phyloP scores from a whole-genome alignment of 2,329 filamentous ascomycete species.

The Cercospora berteroae region DNA sequence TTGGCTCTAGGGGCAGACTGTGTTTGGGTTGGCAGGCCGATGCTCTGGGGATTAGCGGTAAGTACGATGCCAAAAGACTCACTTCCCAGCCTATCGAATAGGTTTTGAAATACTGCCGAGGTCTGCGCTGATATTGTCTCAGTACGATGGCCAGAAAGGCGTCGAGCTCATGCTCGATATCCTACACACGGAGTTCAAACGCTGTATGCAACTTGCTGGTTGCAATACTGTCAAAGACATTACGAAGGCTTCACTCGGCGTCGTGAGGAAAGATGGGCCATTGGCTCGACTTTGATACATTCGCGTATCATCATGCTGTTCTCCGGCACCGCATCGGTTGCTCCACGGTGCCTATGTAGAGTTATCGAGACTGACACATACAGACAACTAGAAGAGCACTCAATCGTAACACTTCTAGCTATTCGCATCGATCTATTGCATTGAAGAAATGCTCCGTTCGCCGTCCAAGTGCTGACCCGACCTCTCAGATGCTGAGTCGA shows the following conservation, averaged over 20 bases:
- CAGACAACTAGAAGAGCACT: background rate
- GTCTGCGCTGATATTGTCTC: background rate
- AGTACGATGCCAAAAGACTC: background rate
- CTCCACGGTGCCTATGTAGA: no score
- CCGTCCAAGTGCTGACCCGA: background rate
- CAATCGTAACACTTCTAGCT: background rate
- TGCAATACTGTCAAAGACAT: conserved; percentile 39
- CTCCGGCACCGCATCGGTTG: no score
- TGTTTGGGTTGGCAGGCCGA: conserved; percentile 49
- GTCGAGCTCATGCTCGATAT: conserved; percentile 47
- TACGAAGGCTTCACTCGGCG: conserved; percentile 34
- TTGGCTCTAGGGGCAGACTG: conserved; percentile 52
- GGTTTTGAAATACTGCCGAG: background rate
- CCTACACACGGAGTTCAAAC: conserved; percentile 39
- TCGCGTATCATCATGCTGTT: background rate
- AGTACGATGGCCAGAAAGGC: conserved; percentile 40
- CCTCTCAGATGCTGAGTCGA: background rate
- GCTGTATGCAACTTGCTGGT: conserved; percentile 41
- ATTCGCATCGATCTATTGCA: no score
- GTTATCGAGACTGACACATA: background rate
- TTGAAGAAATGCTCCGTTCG: background rate
- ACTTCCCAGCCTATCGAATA: background rate
- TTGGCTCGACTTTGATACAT: conserved; percentile 34
- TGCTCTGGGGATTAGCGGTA: conserved; percentile 51
- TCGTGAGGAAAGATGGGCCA: conserved; percentile 35